phyloP scores from a whole-genome alignment of 176 grass and related monocot species.

The Cenchrus purpureus region DNA sequence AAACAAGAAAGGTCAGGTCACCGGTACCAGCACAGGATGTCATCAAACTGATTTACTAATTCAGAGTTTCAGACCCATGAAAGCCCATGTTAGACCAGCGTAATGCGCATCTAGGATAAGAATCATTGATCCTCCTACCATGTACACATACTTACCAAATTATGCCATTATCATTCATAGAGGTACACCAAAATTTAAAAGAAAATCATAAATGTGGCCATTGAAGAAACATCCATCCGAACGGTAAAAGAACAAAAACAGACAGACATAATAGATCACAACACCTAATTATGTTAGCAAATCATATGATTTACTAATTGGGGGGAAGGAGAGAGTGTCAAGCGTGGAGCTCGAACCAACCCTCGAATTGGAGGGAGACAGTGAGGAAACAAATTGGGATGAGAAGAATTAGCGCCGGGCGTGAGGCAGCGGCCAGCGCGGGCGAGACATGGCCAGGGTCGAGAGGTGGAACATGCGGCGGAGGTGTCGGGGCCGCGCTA shows the following conservation, averaged over 20 bases:
- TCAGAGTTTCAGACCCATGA: not conserved
- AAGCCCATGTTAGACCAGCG: not conserved
- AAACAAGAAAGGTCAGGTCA: constrained; percentile 6
- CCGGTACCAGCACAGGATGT: not conserved
- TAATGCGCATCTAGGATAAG: not conserved
- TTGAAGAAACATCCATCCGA: not conserved
- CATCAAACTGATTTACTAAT: constrained; percentile 18
- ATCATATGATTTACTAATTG: too few species aligned
- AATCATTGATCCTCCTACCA: not conserved
- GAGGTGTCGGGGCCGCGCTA: too few species aligned
- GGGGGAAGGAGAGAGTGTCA: too few species aligned
- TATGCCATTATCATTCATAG: constrained; percentile 6
- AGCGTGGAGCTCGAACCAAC: too few species aligned
- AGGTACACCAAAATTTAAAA: not conserved
- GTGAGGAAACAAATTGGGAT: too few species aligned
- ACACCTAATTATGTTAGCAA: too few species aligned
- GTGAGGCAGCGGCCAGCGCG: too few species aligned
- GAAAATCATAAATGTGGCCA: not conserved
- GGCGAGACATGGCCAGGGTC: too few species aligned
- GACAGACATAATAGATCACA: too few species aligned
- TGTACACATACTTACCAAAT: not conserved
- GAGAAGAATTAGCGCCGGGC: too few species aligned
- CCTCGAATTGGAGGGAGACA: too few species aligned
- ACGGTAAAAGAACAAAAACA: not conserved
- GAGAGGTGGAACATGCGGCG: too few species aligned